These are phyloP conservation scores for Coniella lustricola DNA, from an alignment of 2,329 filamentous ascomycete genomes.

Conservation along the genomic window DNA sequence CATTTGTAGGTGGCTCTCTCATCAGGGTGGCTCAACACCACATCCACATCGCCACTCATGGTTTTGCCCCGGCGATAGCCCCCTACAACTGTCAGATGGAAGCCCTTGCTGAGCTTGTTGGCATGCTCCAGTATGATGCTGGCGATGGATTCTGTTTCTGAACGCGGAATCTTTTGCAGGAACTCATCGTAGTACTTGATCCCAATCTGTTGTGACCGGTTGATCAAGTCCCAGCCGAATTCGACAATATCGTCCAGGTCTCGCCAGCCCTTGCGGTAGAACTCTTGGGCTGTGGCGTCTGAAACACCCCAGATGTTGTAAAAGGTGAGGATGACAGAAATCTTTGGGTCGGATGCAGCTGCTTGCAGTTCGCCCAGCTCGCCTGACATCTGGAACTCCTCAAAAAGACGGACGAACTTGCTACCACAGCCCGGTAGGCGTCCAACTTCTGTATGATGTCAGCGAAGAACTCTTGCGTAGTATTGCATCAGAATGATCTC, in stretches of 20 bases:
- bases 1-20: slow-evolving; percentile 61
- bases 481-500: neutral
- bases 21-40: slow-evolving; percentile 74
- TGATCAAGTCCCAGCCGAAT: slow-evolving; percentile 67
- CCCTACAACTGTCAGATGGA: slow-evolving; percentile 60
- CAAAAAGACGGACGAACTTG: slow-evolving; percentile 72
- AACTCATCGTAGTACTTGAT: slow-evolving; percentile 93
- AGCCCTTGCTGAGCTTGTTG: slow-evolving; percentile 49
- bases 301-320: slow-evolving; percentile 91
- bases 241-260: slow-evolving; percentile 83
- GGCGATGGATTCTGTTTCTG: slow-evolving; percentile 66
- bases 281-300: slow-evolving; percentile 70
- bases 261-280: slow-evolving; percentile 73
- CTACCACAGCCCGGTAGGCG: slow-evolving; percentile 71
- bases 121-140: slow-evolving; percentile 59
- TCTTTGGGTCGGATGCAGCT: slow-evolving; percentile 55
- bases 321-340: slow-evolving; percentile 62
- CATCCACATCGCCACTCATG: slow-evolving; percentile 73
- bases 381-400: slow-evolving; percentile 61
- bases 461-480: neutral
- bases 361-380: slow-evolving; percentile 56
- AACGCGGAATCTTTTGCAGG: slow-evolving; percentile 58
- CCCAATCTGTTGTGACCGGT: slow-evolving; percentile 83
- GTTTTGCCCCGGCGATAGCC: slow-evolving; percentile 75
- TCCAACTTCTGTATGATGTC: slow-evolving; percentile 34